Evolutionary conservation across 2,329 filamentous ascomycete genomes (phyloP).

Genomic region (Aspergillus thermomutatus): DNA sequence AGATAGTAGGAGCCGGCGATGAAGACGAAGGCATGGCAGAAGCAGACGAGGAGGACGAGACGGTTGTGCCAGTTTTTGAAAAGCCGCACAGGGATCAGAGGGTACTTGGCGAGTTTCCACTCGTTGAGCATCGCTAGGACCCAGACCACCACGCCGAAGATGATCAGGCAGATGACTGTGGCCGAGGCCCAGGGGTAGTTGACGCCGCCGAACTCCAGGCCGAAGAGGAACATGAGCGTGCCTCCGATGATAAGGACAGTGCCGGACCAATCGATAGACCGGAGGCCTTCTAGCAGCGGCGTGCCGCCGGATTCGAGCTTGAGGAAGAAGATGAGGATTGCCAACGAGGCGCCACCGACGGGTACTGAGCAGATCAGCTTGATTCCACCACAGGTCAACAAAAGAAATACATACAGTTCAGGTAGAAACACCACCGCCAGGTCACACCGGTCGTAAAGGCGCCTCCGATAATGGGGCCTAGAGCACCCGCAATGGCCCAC

Average conservation of each 20-base stretch:
- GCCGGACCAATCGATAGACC: conserved; percentile 64
- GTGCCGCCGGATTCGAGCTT: conserved; percentile 61
- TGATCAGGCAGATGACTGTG: conserved; percentile 71
- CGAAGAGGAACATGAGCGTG: conserved; percentile 81
- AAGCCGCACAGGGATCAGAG: conserved; percentile 71
- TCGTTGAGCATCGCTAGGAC: conserved; percentile 70
- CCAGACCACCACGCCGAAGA: conserved; percentile 66
- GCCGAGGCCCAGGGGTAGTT: conserved; percentile 71
- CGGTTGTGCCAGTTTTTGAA: conserved; percentile 66
- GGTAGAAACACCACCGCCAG: conserved; percentile 61
- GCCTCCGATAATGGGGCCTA: conserved; percentile 62
- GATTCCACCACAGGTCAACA: background rate
- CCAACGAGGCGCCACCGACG: conserved; percentile 57
- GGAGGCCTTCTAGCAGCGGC: conserved; percentile 54
- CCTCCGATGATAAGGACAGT: conserved; percentile 66
- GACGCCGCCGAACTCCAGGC: conserved; percentile 79
- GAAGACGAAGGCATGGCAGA: conserved; percentile 73
- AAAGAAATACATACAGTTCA: conserved; percentile 46
- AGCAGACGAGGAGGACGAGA: conserved; percentile 63
- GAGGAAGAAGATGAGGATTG: conserved; percentile 59
- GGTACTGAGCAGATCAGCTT: conserved; percentile 43
- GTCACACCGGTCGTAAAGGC: conserved; percentile 57
- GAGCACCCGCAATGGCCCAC: conserved; percentile 59
- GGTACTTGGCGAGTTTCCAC: conserved; percentile 68
- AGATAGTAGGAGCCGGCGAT: conserved; percentile 77